Percentiles rank a stretch among this genome's conserved stretches.
Conservation (phyloP, 2,329 filamentous ascomycete genomes). For the Diaporthe vaccinii region DNA sequence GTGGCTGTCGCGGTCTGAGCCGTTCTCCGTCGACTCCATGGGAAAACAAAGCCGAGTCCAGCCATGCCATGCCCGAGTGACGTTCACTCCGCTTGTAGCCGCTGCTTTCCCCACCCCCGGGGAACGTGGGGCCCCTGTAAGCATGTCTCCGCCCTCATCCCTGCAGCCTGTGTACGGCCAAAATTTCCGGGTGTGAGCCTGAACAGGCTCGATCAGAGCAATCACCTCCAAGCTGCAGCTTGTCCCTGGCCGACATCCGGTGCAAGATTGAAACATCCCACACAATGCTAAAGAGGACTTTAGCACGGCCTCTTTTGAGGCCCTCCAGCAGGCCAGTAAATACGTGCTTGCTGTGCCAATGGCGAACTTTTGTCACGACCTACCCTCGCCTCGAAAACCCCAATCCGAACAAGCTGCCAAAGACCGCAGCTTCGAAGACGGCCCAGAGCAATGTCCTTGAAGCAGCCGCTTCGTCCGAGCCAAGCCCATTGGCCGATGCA, state of each 20-base stretch:
- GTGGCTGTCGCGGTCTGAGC: slow-evolving; percentile 22
- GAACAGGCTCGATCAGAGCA: background rate
- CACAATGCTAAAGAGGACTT: slow-evolving; percentile 36
- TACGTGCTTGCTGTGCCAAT: slow-evolving; percentile 65
- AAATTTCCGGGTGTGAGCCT: slow-evolving; percentile 23
- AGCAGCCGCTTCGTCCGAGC: slow-evolving; percentile 37
- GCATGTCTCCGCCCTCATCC: slow-evolving; percentile 22
- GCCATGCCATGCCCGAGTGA: slow-evolving; percentile 33
- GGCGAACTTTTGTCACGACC: slow-evolving; percentile 63
- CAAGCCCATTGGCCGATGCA: slow-evolving; percentile 67
- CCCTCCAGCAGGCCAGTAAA: slow-evolving; percentile 41
- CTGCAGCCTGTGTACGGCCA: background rate
- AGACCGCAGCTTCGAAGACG: slow-evolving; percentile 40
- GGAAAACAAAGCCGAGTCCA: slow-evolving; percentile 33
- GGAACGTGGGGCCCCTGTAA: no score
- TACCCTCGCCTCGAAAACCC: slow-evolving; percentile 49
- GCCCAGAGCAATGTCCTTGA: slow-evolving; percentile 41
- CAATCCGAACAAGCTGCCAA: slow-evolving; percentile 37
- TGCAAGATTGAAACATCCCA: background rate
- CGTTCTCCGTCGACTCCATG: slow-evolving; percentile 22
- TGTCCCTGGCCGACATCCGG: background rate
- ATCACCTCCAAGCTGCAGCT: slow-evolving; percentile 7
- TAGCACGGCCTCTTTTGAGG: slow-evolving; percentile 12
- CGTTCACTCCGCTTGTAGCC: slow-evolving; percentile 44
- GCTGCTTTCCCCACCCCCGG: slow-evolving; percentile 35